Evolutionary conservation across 2,329 filamentous ascomycete genomes (phyloP), one percentile per base, ranked within the genome.

Genomic region (Beauveria rudraprayagi): DNA sequence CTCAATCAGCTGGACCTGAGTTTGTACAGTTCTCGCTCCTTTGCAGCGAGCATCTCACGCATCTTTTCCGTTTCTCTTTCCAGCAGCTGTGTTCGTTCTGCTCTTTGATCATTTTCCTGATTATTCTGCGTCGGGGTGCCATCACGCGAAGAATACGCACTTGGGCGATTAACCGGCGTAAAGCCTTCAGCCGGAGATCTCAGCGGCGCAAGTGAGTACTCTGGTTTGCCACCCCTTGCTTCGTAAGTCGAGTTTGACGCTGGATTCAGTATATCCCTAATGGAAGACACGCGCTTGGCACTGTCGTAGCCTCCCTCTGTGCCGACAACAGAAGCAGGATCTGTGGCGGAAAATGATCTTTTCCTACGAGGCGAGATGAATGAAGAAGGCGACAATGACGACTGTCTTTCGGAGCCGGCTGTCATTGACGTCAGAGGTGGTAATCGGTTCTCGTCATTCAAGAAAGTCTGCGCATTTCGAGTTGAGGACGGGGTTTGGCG

Each of bases 21-120:
- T 3, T 58, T 37, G 30, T 53, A 28, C 19, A 92, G 75, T 68
- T 92, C 89, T 52, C 85, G 80, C 73, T 92, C 89, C 69, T 92
- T 92, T 14, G 84, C 87, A 10, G 85, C 80, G 34, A 92, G 77
- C 72, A 88, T 78, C 70, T 87, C 84, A 43, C 89, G 82, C 85
- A 94, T 94, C 57, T 80, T 79, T 68, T 92, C 89, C 0, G 89
- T 86, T 71, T 95, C 90, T 26, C 85, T 80, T 70, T 87, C 82
- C 54, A 95, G 75, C 53, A 85, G 82, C 9, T 83, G 83, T 54
- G 88, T 80, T 60, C 85, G 81, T 65, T 89, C 87, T 4, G 81
- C 79, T 66, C 83, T 87, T 8, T 77, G 69, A 16, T 83, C 82
- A n/a, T 24, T n/a, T 72, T 74, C 34, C 84, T 80, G 11, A 66